Conservation (phyloP, 305 asterid genomes). For the Fraxinus xanthoxyloides region DNA sequence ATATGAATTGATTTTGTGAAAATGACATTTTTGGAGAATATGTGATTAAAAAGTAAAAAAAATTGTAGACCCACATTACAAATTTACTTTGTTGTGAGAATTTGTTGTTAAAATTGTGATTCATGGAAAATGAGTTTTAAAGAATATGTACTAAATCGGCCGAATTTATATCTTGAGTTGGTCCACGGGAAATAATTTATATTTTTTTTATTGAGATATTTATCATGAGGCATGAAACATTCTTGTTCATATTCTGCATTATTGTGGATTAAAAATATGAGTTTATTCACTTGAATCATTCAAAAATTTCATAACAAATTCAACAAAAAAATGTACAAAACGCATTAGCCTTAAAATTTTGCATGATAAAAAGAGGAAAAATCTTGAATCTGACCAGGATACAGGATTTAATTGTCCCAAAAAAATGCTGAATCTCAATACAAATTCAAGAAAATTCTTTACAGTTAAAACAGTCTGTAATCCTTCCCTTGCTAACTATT, state of each 20-base stretch:
- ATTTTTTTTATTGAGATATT: too few relatives aligned
- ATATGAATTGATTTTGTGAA: neutral
- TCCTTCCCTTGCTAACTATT: neutral
- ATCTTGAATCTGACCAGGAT: neutral
- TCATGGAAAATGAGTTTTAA: neutral
- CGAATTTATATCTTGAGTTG: neutral
- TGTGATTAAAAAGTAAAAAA: too few relatives aligned
- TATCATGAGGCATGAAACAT: neutral
- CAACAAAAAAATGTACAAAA: neutral
- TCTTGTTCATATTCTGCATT: neutral
- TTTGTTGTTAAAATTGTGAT: too few relatives aligned
- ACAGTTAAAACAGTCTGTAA: neutral
- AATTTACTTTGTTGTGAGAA: neutral
- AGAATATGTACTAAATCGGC: too few relatives aligned
- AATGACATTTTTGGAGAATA: neutral
- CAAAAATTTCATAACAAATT: neutral
- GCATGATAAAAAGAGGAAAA: neutral
- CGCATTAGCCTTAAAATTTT: neutral
- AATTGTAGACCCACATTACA: neutral
- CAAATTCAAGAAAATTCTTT: neutral
- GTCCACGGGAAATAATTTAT: neutral
- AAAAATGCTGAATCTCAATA: neutral
- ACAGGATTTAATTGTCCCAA: neutral
- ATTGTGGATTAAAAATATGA: neutral
- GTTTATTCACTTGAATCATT: neutral